phyloP scores from a whole-genome alignment of 345 rosid species.

The Trapa bicornis region DNA sequence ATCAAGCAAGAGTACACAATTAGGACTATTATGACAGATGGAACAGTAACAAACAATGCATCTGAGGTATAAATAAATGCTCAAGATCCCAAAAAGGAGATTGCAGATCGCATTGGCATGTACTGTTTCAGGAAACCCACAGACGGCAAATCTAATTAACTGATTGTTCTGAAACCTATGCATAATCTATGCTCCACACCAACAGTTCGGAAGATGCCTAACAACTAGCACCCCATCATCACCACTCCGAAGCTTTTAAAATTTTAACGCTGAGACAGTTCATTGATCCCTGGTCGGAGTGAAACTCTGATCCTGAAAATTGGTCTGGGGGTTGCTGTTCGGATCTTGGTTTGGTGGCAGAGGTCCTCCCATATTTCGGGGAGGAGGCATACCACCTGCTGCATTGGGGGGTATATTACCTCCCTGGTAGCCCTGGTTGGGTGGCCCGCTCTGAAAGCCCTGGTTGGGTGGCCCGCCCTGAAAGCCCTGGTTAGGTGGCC shows the following conservation, averaged over 20 bases:
- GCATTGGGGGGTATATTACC: not conserved
- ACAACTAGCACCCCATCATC: too few relatives aligned
- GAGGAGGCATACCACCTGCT: slow-evolving; percentile 15
- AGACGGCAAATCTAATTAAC: too few relatives aligned
- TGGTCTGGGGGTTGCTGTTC: slow-evolving; percentile 9
- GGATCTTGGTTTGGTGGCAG: slow-evolving; percentile 16
- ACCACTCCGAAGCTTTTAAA: not conserved
- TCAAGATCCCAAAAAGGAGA: too few relatives aligned
- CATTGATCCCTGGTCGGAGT: slow-evolving; percentile 12
- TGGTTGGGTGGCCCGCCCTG: not conserved
- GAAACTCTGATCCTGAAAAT: slow-evolving; percentile 15
- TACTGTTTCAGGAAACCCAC: too few relatives aligned
- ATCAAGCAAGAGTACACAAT: too few relatives aligned
- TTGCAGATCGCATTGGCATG: too few relatives aligned
- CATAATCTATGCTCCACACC: too few relatives aligned
- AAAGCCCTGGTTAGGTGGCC: slow-evolving; percentile 8
- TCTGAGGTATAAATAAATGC: too few relatives aligned
- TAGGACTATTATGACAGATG: too few relatives aligned
- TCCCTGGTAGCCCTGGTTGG: not conserved
- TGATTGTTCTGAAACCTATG: too few relatives aligned
- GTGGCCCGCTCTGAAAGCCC: not conserved
- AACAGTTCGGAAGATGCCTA: too few relatives aligned
- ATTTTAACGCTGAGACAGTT: slow-evolving; percentile 12
- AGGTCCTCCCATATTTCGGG: slow-evolving; percentile 16
- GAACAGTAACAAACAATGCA: too few relatives aligned